Evolutionary conservation across 1,284 basidiomycete species (phyloP).

Genomic region (Leccinum brunneo-olivaceum): DNA sequence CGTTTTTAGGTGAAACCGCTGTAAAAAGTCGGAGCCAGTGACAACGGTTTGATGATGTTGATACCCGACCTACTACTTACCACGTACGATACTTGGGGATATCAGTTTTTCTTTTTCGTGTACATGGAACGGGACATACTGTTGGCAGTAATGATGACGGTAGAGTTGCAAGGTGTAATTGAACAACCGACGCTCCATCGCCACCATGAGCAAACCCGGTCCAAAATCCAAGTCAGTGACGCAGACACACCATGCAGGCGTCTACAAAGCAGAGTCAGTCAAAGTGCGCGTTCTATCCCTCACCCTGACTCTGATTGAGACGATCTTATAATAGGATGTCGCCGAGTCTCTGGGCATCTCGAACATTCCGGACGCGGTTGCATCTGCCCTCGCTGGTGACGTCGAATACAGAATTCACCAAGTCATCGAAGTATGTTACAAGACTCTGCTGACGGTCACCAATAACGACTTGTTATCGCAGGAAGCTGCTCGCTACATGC

Average conservation of each 20-base stretch:
- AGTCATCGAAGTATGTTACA: constrained; percentile 68
- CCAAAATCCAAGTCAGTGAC: constrained; percentile 37
- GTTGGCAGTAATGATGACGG: too few relatives aligned
- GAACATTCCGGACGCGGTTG: constrained; percentile 76
- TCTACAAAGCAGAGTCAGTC: constrained; percentile 62
- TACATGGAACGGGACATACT: too few relatives aligned
- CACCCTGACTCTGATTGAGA: constrained; percentile 17
- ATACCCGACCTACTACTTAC: neutral
- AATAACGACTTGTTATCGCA: constrained; percentile 29
- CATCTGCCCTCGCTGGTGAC: constrained; percentile 86
- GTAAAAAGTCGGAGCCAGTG: neutral
- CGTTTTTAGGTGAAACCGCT: neutral
- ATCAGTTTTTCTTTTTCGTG: too few relatives aligned
- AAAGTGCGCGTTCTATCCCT: constrained; percentile 38
- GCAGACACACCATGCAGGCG: constrained; percentile 46
- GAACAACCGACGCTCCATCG: constrained; percentile 3
- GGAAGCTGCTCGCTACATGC: constrained; percentile 96
- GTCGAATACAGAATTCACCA: constrained; percentile 96
- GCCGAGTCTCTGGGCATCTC: constrained; percentile 84
- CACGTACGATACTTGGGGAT: too few relatives aligned
- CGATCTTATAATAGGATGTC: constrained; percentile 69
- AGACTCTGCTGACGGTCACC: neutral
- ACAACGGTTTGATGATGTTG: neutral
- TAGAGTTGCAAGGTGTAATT: constrained; percentile 1
- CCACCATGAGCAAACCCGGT: constrained; percentile 42